These are phyloP conservation scores for Phaeotremella skinneri DNA, from an alignment of 768 basidiomycete genomes.

Conservation along the genomic window DNA sequence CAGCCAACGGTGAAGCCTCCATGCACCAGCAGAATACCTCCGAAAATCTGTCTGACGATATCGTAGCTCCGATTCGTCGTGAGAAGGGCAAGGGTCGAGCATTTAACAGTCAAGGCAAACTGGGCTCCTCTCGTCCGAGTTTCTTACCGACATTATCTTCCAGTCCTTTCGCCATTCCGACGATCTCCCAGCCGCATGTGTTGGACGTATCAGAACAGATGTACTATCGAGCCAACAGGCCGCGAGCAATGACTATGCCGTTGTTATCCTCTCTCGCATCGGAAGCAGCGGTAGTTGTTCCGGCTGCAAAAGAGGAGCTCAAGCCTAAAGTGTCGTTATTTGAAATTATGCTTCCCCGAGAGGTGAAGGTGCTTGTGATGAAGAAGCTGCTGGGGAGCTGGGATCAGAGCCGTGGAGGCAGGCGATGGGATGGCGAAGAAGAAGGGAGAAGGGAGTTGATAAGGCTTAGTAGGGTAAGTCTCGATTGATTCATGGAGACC, in stretches of 20 bases:
- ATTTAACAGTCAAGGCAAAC: background rate
- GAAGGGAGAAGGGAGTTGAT: constrained; percentile 34
- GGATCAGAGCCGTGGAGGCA: constrained; percentile 2
- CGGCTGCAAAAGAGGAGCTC: background rate
- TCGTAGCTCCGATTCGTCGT: background rate
- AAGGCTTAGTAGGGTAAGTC: constrained; percentile 34
- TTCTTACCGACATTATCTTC: background rate
- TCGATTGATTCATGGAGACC: no score
- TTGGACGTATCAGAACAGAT: constrained; percentile 1
- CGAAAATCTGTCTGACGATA: no score
- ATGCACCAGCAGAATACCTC: no score
- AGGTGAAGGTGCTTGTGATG: constrained; percentile 32
- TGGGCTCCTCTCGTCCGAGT: background rate
- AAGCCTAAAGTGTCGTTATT: constrained; percentile 16
- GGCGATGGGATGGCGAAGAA: constrained; percentile 26
- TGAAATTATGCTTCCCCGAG: constrained; percentile 29
- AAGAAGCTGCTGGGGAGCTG: constrained; percentile 13
- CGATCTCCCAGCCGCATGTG: background rate
- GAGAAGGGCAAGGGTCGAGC: background rate
- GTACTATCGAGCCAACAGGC: no score
- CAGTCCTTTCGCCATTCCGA: background rate
- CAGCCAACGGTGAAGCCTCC: no score
- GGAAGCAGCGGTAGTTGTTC: background rate
- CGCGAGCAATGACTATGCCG: background rate
- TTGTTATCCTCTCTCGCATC: background rate